Evolutionary conservation across 345 rosid species (phyloP), one percentile per base, ranked within the genome.

Genomic region (Citropsis articulata): DNA sequence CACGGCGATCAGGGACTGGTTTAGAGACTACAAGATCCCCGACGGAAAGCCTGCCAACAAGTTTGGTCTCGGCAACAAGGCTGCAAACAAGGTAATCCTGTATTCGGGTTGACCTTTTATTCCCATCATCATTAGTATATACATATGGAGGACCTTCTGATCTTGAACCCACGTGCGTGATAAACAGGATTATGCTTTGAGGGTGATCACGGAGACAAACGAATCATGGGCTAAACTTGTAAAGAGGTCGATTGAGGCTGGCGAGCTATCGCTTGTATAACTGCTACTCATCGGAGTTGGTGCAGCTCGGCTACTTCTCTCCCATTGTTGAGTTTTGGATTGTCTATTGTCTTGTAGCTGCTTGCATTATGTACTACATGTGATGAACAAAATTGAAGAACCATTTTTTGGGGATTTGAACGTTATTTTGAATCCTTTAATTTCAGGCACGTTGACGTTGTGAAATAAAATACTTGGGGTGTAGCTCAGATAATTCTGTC

Each of bases 41-140:
- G 99, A 97, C 82, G 99, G 97, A 53, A 97, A 97, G 80, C 99
- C 98, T 75, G 98, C 99, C 50, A 97, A 97, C 86, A 91, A 82
- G 85, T 97, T 97, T 79, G 99, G 93, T 78, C 97, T 97, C 64
- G 97, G 98, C 78, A 92, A 93, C 89, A 87, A 91, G 85, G 91
- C 98, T 63, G 97, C 92, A 45, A 88, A 81, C 87, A 94, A 94
- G 95, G 99, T 96, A 78, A 36, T 5, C 48, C n/a, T 53, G 28
- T 4, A 9, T 65, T 42, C 33, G 6, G 67, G 27, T 63, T 24
- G 50, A 18, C 7, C 28, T 45, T 75, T 19, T 66, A 3, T 13
- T 45, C 50, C 50, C 50, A 45, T 56, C 24, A 56, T 56, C 2
- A 7, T 56, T 56, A 6, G 9, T 56, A 7, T 56, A 0, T 19